Evolutionary conservation across 805 yeast species (phyloP).

Genomic region (Wickerhamomyces xylosicus): DNA sequence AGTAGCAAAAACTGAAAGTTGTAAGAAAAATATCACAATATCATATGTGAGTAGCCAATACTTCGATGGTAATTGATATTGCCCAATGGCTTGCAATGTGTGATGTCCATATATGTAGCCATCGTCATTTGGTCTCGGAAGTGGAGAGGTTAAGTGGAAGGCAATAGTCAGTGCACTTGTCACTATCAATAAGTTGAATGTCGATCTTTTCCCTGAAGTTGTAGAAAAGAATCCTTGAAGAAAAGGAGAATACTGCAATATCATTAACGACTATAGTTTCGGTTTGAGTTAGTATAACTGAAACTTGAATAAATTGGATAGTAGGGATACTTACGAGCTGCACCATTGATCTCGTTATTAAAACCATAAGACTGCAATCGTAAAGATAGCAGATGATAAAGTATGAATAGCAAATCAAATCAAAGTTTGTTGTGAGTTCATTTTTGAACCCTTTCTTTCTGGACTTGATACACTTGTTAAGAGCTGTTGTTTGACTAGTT

Average conservation of each 20-base stretch:
- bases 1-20: constrained; percentile 9
- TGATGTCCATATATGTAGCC: constrained; percentile 19
- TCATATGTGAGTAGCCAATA: constrained; percentile 11
- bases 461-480: constrained; percentile 7
- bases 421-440: constrained; percentile 8
- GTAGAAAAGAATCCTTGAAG: constrained; percentile 6
- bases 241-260: constrained; percentile 2
- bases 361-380: constrained; percentile 17
- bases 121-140: constrained; percentile 15
- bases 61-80: constrained; percentile 9
- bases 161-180: constrained; percentile 4
- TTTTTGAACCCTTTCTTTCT: constrained; percentile 8
- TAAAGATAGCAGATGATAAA: constrained; percentile 12
- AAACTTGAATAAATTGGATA: neutral
- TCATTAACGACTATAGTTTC: constrained; percentile 1
- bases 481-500: constrained; percentile 3
- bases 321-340: constrained; percentile 8
- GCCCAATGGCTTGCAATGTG: constrained; percentile 17
- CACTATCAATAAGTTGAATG: constrained; percentile 9
- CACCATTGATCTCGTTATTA: constrained; percentile 6
- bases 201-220: constrained; percentile 5
- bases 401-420: constrained; percentile 5
- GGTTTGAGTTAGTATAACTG: neutral
- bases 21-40: constrained; percentile 9
- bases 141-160: constrained; percentile 7